Conservation (phyloP, 2,329 filamentous ascomycete genomes). For the Hypoxylon sp. region DNA sequence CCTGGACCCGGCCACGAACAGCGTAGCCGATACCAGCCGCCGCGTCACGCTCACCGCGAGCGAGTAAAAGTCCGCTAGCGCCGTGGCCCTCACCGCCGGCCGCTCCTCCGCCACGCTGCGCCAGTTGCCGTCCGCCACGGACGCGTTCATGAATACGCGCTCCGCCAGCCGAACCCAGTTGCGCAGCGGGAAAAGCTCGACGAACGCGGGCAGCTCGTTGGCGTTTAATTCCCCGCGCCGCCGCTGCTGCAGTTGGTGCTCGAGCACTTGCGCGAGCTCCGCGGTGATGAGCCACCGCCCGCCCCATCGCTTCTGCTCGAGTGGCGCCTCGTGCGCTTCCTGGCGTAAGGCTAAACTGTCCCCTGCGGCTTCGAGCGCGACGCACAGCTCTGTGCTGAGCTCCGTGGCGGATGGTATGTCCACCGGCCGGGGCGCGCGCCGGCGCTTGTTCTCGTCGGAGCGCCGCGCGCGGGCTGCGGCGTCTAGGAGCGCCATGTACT, state of each 20-base stretch:
- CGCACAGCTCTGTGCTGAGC: slow-evolving; percentile 75
- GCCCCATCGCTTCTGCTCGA: slow-evolving; percentile 74
- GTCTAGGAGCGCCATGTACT: slow-evolving; percentile 76
- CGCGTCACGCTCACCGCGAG: slow-evolving; percentile 77
- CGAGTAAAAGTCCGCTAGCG: slow-evolving; percentile 81
- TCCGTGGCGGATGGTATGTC: slow-evolving; percentile 82
- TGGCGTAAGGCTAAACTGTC: slow-evolving; percentile 76
- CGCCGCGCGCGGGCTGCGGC: slow-evolving; percentile 62
- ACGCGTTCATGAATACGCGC: slow-evolving; percentile 81
- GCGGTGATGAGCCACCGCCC: slow-evolving; percentile 74
- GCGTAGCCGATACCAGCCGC: slow-evolving; percentile 76
- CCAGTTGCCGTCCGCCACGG: slow-evolving; percentile 76
- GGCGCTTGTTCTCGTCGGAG: slow-evolving; percentile 49
- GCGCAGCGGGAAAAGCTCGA: slow-evolving; percentile 70
- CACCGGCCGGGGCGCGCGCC: slow-evolving; percentile 59
- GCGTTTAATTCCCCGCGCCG: slow-evolving; percentile 2
- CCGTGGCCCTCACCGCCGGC: slow-evolving; percentile 81
- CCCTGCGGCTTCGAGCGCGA: slow-evolving; percentile 76
- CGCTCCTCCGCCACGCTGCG: slow-evolving; percentile 60
- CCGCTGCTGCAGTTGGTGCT: slow-evolving; percentile 45
- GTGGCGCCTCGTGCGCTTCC: slow-evolving; percentile 71
- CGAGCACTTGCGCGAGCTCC: slow-evolving; percentile 52
- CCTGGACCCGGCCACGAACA: slow-evolving; percentile 80
- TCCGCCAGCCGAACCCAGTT: slow-evolving; percentile 76
- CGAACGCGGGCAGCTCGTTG: slow-evolving; percentile 61